phyloP scores from a whole-genome alignment of 257 asterid species.

The Solanum tacnaense region DNA sequence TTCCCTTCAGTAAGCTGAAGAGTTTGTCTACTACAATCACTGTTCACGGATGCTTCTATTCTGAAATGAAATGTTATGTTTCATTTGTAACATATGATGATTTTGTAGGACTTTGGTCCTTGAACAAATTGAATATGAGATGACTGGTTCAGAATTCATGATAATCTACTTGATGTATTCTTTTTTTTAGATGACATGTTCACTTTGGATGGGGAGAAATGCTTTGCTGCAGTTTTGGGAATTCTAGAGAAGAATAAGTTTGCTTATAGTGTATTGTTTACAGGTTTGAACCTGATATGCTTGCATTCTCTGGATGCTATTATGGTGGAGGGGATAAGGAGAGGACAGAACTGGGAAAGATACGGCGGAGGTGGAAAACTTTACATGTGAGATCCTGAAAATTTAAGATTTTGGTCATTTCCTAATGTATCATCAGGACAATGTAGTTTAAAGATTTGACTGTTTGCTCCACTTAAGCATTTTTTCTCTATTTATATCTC shows the following conservation, averaged over 20 bases:
- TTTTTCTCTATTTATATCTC: not conserved
- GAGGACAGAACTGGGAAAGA: slow-evolving; percentile 72
- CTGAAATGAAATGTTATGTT: not conserved
- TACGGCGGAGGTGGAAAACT: slow-evolving; percentile 92
- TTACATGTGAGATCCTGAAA: slow-evolving; percentile 57
- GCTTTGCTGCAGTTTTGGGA: not conserved
- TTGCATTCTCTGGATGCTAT: slow-evolving; percentile 98
- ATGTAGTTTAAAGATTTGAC: not conserved
- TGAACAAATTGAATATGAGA: not conserved
- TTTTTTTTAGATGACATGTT: not conserved
- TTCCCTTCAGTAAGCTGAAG: not conserved
- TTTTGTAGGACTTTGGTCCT: not conserved
- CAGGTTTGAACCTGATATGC: slow-evolving; percentile 99
- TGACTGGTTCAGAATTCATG: not conserved
- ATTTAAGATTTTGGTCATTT: not conserved
- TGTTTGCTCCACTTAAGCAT: not conserved
- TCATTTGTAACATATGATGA: not conserved
- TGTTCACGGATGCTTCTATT: not conserved
- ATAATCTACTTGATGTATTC: not conserved
- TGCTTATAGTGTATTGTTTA: slow-evolving; percentile 3
- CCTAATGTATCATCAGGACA: not conserved
- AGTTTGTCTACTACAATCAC: not conserved
- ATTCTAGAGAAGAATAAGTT: not conserved
- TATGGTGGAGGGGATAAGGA: slow-evolving; percentile 98
- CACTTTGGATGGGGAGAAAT: not conserved